These are phyloP conservation scores for Cantharellus cinnabarinus DNA, from an alignment of 768 basidiomycete genomes.

Conservation along the genomic window DNA sequence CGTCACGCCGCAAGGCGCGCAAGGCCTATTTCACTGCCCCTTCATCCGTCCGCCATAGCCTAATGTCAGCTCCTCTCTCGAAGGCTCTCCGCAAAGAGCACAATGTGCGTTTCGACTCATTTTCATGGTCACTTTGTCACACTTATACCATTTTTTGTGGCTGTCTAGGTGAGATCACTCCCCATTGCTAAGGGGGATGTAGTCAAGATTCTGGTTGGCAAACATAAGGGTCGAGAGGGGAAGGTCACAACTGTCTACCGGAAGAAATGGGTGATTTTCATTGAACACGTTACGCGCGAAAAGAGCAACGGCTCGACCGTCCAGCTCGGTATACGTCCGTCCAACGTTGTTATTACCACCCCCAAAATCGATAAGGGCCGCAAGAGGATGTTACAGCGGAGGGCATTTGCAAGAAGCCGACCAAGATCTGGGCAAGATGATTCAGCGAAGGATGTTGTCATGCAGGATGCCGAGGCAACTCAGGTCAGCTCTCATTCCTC, in stretches of 20 bases:
- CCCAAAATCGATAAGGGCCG: slow-evolving; percentile 82
- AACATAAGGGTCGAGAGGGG: slow-evolving; percentile 98
- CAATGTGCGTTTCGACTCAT: slow-evolving; percentile 36
- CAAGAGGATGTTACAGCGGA: slow-evolving; percentile 72
- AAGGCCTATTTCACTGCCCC: slow-evolving; percentile 96
- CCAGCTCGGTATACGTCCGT: slow-evolving; percentile 89
- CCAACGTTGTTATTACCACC: slow-evolving; percentile 84
- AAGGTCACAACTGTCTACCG: slow-evolving; percentile 94
- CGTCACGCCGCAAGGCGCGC: slow-evolving; percentile 91
- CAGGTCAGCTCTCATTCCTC: not conserved
- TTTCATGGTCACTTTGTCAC: not conserved
- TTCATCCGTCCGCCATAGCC: slow-evolving; percentile 86
- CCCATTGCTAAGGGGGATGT: slow-evolving; percentile 98
- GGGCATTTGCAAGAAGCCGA: slow-evolving; percentile 17
- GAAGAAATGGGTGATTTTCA: slow-evolving; percentile 97
- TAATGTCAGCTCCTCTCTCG: slow-evolving; percentile 90
- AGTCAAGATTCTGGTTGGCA: slow-evolving; percentile 88
- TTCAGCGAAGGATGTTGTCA: slow-evolving; percentile 22
- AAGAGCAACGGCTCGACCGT: slow-evolving; percentile 90
- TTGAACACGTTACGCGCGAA: slow-evolving; percentile 94
- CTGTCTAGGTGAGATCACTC: slow-evolving; percentile 56
- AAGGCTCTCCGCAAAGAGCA: slow-evolving; percentile 89
- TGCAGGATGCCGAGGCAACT: not conserved
- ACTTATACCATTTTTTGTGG: slow-evolving; percentile 1
- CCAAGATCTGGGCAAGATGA: slow-evolving; percentile 22